A percentile compares a stretch with the other conserved stretches of the same genome.
Evolutionary conservation across 306 rosid genomes (phyloP).

Genomic region (Cajanus cajan): DNA sequence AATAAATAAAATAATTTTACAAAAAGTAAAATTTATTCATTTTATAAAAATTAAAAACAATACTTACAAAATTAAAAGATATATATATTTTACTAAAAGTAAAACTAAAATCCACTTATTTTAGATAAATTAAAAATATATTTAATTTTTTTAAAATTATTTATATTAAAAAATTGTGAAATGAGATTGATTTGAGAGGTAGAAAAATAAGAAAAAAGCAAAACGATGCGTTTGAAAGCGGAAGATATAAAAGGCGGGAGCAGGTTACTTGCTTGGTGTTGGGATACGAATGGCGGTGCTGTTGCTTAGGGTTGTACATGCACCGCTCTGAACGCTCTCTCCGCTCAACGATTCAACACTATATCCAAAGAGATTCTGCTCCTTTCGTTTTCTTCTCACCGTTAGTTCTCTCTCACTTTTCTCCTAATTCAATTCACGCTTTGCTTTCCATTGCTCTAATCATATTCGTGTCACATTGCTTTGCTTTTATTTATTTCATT

Average conservation of each 20-base stretch:
- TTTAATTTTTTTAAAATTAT: too few species aligned
- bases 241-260: slow-evolving; percentile 4
- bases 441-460: neutral
- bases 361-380: neutral
- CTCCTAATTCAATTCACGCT: neutral
- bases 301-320: neutral
- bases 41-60: too few species aligned
- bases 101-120: too few species aligned
- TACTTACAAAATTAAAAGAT: too few species aligned
- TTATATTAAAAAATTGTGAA: too few species aligned
- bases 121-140: too few species aligned
- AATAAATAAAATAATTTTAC: too few species aligned
- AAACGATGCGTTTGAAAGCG: neutral
- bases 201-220: neutral
- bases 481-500: neutral
- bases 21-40: too few species aligned
- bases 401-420: neutral
- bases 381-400: neutral
- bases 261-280: neutral
- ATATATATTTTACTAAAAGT: too few species aligned
- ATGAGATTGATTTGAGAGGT: neutral
- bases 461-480: neutral
- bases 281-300: neutral
- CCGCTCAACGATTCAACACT: neutral
- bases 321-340: neutral